A percentile compares a stretch with the other conserved stretches of the same genome.
These are phyloP conservation scores for Phytophthora boehmeriae DNA, from an alignment of 352 stramenopile species.

Conservation along the genomic window DNA sequence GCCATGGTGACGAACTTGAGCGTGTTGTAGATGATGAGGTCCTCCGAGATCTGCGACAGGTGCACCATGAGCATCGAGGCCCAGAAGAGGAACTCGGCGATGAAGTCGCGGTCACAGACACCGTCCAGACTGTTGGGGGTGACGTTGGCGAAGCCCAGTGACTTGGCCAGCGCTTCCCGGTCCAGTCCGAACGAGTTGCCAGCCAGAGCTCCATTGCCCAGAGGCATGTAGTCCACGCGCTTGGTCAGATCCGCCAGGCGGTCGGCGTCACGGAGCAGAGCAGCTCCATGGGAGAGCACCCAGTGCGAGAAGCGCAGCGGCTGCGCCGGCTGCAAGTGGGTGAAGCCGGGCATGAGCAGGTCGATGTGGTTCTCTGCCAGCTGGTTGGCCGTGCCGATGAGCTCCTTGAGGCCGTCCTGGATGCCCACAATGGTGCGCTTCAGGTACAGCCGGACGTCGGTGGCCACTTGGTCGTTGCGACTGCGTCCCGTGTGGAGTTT, in stretches of 20 bases:
- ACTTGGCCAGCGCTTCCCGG: slow-evolving; percentile 91
- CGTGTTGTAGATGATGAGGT: slow-evolving; percentile 99
- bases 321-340: slow-evolving; percentile 98
- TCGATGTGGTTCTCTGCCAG: slow-evolving; percentile 93
- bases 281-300: slow-evolving; percentile 95
- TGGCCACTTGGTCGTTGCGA: slow-evolving; percentile 98
- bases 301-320: slow-evolving; percentile 98
- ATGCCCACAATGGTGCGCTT: slow-evolving; percentile 71
- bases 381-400: slow-evolving; percentile 89
- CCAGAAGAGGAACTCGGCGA: slow-evolving; percentile 99
- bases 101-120: slow-evolving; percentile 99
- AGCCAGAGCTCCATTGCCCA: slow-evolving; percentile 97
- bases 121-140: slow-evolving; percentile 98
- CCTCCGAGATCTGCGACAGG: slow-evolving; percentile 97
- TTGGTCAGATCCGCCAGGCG: slow-evolving; percentile 94
- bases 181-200: slow-evolving; percentile 98
- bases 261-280: slow-evolving; percentile 94
- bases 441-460: slow-evolving; percentile 96
- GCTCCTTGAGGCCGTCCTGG: slow-evolving; percentile 88
- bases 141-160: slow-evolving; percentile 94
- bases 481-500: slow-evolving; percentile 97
- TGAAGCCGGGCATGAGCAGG: slow-evolving; percentile 98
- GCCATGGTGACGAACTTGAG: slow-evolving; percentile 95
- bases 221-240: slow-evolving; percentile 95
- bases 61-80: slow-evolving; percentile 96